These are phyloP conservation scores for Thelonectria olida DNA, from an alignment of 2,329 filamentous ascomycete species.

Conservation along the genomic window DNA sequence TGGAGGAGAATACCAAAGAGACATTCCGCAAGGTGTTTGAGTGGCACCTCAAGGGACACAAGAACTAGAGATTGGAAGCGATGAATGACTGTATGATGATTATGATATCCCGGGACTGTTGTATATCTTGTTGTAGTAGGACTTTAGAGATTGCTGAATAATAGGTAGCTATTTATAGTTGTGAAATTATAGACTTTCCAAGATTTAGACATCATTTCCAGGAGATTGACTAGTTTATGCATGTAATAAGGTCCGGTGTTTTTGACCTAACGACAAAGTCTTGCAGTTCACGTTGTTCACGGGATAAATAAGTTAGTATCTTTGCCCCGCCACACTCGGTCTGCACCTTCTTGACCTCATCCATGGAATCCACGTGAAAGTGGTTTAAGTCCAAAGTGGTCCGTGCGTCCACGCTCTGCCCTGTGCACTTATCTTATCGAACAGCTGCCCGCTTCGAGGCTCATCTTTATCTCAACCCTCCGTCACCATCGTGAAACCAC, in stretches of 20 bases:
- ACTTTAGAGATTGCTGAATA: not conserved
- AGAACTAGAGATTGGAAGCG: conserved; percentile 14
- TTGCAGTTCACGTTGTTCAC: no score
- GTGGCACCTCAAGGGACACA: conserved; percentile 74
- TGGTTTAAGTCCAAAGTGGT: not conserved
- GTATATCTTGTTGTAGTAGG: not conserved
- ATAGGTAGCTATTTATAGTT: no score
- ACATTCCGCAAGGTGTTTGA: conserved; percentile 81
- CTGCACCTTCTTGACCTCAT: no score
- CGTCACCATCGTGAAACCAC: conserved; percentile 14
- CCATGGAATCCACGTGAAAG: no score
- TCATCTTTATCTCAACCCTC: not conserved
- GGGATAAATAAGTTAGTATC: no score
- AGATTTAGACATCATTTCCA: no score
- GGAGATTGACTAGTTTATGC: no score
- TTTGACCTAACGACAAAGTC: no score
- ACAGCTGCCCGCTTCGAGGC: conserved; percentile 4
- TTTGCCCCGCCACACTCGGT: no score
- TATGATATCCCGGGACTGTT: not conserved
- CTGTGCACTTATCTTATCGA: conserved; percentile 27
- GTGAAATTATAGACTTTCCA: no score
- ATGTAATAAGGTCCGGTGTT: no score
- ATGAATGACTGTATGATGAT: not conserved
- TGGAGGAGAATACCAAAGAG: conserved; percentile 77
- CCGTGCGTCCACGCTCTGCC: not conserved